A percentile compares a stretch with the other conserved stretches of the same genome.
Evolutionary conservation across 441 rosid genomes (phyloP).

Genomic region (Gossypium schwendimanii): DNA sequence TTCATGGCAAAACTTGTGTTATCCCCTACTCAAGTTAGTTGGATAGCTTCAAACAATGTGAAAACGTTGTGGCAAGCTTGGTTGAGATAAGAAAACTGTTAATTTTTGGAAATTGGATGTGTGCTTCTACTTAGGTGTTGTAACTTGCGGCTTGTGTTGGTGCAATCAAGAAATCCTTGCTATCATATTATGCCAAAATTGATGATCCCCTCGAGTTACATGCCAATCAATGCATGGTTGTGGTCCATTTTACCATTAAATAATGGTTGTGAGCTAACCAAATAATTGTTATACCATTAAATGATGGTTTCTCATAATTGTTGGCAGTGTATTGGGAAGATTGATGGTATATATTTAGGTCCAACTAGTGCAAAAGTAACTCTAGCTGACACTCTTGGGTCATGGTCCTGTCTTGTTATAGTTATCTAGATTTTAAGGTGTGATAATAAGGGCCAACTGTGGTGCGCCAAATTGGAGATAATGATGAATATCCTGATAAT

Average conservation of each 20-base stretch:
- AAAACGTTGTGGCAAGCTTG: not conserved
- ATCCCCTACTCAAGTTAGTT: not conserved
- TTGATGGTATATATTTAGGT: not conserved
- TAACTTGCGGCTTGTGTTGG: not conserved
- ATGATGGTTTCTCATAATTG: not conserved
- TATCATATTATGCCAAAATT: not conserved
- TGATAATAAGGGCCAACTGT: not conserved
- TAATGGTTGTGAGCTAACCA: not conserved
- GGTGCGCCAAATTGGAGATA: not conserved
- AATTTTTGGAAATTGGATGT: not conserved
- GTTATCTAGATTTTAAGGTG: not conserved
- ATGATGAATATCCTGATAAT: not conserved
- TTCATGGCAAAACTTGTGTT: not conserved
- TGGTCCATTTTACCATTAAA: not conserved
- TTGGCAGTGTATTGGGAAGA: not conserved
- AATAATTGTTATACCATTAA: not conserved
- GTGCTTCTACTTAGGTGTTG: not conserved
- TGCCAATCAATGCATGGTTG: not conserved
- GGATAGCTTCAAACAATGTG: not conserved
- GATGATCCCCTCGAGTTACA: not conserved
- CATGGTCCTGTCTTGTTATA: not conserved
- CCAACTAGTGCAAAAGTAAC: not conserved
- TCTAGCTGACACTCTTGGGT: not conserved
- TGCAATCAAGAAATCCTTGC: not conserved
- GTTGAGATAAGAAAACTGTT: not conserved